phyloP scores from a whole-genome alignment of 805 yeast species.

The Yarrowia sp. region DNA sequence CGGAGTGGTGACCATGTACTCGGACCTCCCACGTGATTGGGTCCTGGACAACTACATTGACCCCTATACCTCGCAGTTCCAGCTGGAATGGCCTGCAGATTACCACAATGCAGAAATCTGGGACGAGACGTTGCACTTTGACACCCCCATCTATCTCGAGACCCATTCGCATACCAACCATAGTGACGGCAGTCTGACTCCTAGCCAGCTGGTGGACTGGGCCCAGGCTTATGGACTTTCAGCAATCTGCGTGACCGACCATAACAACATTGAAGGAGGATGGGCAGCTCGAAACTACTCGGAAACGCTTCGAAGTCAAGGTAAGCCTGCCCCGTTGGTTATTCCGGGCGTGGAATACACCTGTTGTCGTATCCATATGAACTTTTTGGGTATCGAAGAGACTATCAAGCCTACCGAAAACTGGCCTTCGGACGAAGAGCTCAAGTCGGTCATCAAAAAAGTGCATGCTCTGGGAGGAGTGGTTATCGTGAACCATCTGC shows the following conservation, averaged over 20 bases:
- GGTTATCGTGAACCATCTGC: conserved; percentile 32
- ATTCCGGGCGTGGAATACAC: conserved; percentile 34
- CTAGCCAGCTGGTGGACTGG: conserved; percentile 33
- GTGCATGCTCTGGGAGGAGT: conserved; percentile 32
- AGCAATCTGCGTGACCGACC: conserved; percentile 32
- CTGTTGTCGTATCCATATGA: conserved; percentile 34
- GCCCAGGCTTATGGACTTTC: conserved; percentile 32
- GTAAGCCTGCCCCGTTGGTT: conserved; percentile 27
- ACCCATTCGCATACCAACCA: conserved; percentile 31
- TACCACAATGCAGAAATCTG: conserved; percentile 27
- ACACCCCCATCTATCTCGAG: conserved; percentile 6
- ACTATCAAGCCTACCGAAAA: conserved; percentile 29
- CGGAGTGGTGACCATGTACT: conserved; percentile 4
- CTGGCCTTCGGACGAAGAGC: conserved; percentile 31
- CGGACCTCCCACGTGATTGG: conserved; percentile 2
- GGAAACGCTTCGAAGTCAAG: not conserved
- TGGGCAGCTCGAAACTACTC: conserved; percentile 29
- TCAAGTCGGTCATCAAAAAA: conserved; percentile 27
- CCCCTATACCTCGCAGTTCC: conserved; percentile 28
- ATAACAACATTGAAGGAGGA: conserved; percentile 32
- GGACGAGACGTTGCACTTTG: not conserved
- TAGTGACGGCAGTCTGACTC: conserved; percentile 31
- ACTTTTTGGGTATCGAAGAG: conserved; percentile 32
- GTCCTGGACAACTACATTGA: not conserved
- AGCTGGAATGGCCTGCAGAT: conserved; percentile 26